Evolutionary conservation across 352 stramenopile genomes (phyloP).

Genomic region (Phytopythium helicoides): DNA sequence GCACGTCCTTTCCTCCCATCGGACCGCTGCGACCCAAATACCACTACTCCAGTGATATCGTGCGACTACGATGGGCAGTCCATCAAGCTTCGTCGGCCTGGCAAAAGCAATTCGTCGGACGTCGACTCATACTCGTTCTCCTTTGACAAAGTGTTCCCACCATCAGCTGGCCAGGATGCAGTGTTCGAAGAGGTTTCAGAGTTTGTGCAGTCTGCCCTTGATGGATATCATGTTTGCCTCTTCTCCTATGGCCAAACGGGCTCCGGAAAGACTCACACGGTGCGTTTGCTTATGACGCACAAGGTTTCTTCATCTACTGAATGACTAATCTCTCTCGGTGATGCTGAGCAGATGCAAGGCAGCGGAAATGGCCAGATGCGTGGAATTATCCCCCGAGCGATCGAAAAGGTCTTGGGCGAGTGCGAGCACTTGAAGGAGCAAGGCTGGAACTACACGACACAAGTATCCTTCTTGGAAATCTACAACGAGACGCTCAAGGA

Average conservation of each 20-base stretch:
- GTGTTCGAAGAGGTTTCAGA: slow-evolving; percentile 97
- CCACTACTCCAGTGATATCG: slow-evolving; percentile 44
- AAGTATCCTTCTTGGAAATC: slow-evolving; percentile 99
- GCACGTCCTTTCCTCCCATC: slow-evolving; percentile 90
- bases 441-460: slow-evolving; percentile 95
- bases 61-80: slow-evolving; percentile 74
- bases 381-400: slow-evolving; percentile 96
- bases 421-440: slow-evolving; percentile 55
- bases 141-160: slow-evolving; percentile 97
- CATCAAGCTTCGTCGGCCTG: slow-evolving; percentile 51
- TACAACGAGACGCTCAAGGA: slow-evolving; percentile 99
- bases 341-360: slow-evolving; percentile 91
- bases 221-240: slow-evolving; percentile 96
- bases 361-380: slow-evolving; percentile 94
- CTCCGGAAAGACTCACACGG: slow-evolving; percentile 93
- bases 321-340: slow-evolving; percentile 5
- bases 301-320: not conserved
- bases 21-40: slow-evolving; percentile 56
- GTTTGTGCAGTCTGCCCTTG: slow-evolving; percentile 97
- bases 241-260: slow-evolving; percentile 96
- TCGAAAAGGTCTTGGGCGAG: slow-evolving; percentile 94
- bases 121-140: slow-evolving; percentile 82
- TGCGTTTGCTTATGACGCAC: slow-evolving; percentile 13
- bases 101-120: slow-evolving; percentile 39
- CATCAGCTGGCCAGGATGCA: slow-evolving; percentile 90